Evolutionary conservation across 805 yeast species (phyloP), one percentile per base, ranked within the genome.

Genomic region (Pichia ethanolica): DNA sequence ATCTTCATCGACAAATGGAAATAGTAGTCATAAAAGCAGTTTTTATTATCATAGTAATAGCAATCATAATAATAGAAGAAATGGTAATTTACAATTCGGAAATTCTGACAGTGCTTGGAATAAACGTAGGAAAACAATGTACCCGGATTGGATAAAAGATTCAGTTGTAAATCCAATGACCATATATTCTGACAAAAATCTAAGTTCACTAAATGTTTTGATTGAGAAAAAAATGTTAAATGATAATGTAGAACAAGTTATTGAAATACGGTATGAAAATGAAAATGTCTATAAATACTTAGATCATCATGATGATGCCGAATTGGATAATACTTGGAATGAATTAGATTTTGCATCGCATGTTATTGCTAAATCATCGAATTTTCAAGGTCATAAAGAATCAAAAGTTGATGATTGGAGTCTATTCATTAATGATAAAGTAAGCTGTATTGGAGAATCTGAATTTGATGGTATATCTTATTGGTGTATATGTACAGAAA

Each of bases 401-500:
- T 30, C 50, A 8, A 14, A 20, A 3, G 20, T 28, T 11, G 20
- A 44, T 56, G 35, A 71, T 1, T 71, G 79, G 59, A 77, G 77
- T 49, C 59, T 66, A 25, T 76, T 71, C 50, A 51, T 54, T 39
- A 72, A 74, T 20, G 71, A 71, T 20, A 65, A 66, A 40, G 70
- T 75, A 39, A 64, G 68, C 3, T 63, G 70, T 14, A 64, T 62
- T 27, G 52, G 67, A 8, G 58, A 63, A 4, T 64, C 72, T 0
- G 53, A 55, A 5, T 36, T 44, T 6, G 72, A 70, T 46, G 74
- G 75, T 35, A 74, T 77, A 36, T 75, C 79, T 44, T 80, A 69
- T 56, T 76, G 82, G 70, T 75, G 75, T 10, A 60, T 81, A 26
- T 71, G 83, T 0, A 79, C 87, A 0, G 82, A 81, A 43, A 69